phyloP scores from a whole-genome alignment of 805 yeast genomes.

The Candida caryicola region DNA sequence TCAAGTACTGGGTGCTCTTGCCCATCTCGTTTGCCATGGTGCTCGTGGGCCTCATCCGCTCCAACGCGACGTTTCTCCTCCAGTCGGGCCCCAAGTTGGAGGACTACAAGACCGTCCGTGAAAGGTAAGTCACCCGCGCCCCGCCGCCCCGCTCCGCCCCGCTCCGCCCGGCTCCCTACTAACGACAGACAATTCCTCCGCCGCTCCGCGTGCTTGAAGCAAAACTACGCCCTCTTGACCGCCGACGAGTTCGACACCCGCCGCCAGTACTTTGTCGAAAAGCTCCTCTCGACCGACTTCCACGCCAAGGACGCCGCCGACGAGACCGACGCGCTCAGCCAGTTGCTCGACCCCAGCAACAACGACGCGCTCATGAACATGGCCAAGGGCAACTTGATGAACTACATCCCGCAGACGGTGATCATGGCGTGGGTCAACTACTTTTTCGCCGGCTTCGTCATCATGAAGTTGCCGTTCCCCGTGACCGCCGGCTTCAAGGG shows the following conservation, averaged over 20 bases:
- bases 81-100: constrained; percentile 56
- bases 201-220: constrained; percentile 56
- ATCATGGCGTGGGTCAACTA: constrained; percentile 96
- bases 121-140: constrained; percentile 42
- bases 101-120: constrained; percentile 47
- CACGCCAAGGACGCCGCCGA: constrained; percentile 46
- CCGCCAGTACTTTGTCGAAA: constrained; percentile 45
- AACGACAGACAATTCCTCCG: constrained; percentile 57
- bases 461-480: constrained; percentile 82
- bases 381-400: constrained; percentile 79
- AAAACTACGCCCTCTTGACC: constrained; percentile 52
- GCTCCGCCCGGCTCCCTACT: too few relatives aligned
- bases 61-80: constrained; percentile 60
- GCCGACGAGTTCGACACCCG: constrained; percentile 51
- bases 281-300: constrained; percentile 53
- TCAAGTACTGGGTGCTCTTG: constrained; percentile 84
- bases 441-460: constrained; percentile 87
- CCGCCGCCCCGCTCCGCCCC: too few relatives aligned
- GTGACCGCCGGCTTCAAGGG: constrained; percentile 84
- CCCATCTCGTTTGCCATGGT: constrained; percentile 92
- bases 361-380: constrained; percentile 72
- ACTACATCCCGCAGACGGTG: constrained; percentile 85
- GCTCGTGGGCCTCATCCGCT: constrained; percentile 75
- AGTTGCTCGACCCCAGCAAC: constrained; percentile 67
- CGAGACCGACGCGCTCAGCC: constrained; percentile 40